These are phyloP conservation scores for Boletus fagicola DNA, from an alignment of 768 basidiomycete species.

Conservation along the genomic window DNA sequence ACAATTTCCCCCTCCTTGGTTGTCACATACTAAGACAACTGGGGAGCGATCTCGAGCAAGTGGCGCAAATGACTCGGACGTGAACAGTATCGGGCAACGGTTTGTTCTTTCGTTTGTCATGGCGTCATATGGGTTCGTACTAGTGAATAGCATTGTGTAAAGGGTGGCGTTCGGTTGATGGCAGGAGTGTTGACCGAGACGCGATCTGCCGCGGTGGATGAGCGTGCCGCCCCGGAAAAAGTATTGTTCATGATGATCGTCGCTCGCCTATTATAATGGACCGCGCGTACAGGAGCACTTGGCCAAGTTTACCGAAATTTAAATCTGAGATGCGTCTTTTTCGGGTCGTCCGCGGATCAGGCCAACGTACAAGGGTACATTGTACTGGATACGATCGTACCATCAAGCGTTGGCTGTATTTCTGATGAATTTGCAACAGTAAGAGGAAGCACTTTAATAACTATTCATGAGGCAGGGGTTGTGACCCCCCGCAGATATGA, in stretches of 20 bases:
- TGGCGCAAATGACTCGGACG: not conserved
- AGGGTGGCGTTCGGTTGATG: slow-evolving; percentile 10
- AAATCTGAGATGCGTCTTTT: slow-evolving; percentile 25
- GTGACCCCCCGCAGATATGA: slow-evolving; percentile 8
- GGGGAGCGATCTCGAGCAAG: slow-evolving; percentile 14
- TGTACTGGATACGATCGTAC: slow-evolving; percentile 2
- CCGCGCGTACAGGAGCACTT: slow-evolving; percentile 10
- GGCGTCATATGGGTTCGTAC: not conserved
- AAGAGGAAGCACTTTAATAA: not conserved
- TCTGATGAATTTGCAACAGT: slow-evolving; percentile 12
- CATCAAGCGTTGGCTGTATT: not conserved
- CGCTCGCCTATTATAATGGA: slow-evolving; percentile 20
- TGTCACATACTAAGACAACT: too few relatives aligned
- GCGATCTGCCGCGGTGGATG: slow-evolving; percentile 3
- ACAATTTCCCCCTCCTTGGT: not conserved
- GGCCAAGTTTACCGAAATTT: not conserved
- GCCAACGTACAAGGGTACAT: slow-evolving; percentile 5
- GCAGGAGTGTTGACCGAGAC: not conserved
- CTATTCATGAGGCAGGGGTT: not conserved
- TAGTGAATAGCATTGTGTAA: not conserved
- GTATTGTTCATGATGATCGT: slow-evolving; percentile 20
- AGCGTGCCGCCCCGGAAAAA: not conserved
- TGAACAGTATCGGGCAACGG: not conserved
- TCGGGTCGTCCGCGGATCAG: slow-evolving; percentile 30
- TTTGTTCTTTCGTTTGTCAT: not conserved